Evolutionary conservation across 129 eudicot genomes (phyloP).

Genomic region (Silybum marianum): DNA sequence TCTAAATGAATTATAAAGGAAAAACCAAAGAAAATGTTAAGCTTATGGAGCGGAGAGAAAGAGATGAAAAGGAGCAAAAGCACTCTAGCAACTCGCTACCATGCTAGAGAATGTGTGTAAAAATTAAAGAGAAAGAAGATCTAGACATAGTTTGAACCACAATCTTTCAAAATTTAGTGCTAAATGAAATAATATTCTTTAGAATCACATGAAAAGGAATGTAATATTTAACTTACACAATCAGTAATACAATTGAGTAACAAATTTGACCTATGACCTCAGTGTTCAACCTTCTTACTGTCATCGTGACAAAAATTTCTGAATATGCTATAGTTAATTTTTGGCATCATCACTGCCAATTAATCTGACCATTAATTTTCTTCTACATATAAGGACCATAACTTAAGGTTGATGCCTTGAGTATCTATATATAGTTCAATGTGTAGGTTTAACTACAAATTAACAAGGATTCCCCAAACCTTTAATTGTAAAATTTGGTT

Average conservation of each 20-base stretch:
- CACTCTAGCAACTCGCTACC: too few relatives aligned
- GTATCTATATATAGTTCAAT: too few relatives aligned
- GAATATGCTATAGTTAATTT: not conserved
- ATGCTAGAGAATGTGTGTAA: too few relatives aligned
- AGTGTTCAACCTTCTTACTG: not conserved
- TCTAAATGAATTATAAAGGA: too few relatives aligned
- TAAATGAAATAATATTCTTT: too few relatives aligned
- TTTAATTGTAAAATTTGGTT: not conserved
- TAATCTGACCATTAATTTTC: not conserved
- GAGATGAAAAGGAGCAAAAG: too few relatives aligned
- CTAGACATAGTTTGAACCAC: too few relatives aligned
- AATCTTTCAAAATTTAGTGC: too few relatives aligned
- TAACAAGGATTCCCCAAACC: not conserved
- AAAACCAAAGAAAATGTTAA: too few relatives aligned
- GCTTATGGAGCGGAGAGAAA: too few relatives aligned
- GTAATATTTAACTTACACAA: not conserved
- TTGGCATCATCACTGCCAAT: not conserved
- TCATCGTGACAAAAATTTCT: not conserved
- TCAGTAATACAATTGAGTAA: not conserved
- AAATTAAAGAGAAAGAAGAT: too few relatives aligned
- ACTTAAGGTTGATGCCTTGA: not conserved
- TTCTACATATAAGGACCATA: not conserved
- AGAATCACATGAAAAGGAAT: too few relatives aligned
- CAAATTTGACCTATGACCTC: not conserved
- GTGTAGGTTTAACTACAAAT: not conserved